These are phyloP conservation scores for baker's yeast (Saccharomyces cerevisiae) DNA, from an alignment of 805 yeast species.

Conservation along the genomic window DNA sequence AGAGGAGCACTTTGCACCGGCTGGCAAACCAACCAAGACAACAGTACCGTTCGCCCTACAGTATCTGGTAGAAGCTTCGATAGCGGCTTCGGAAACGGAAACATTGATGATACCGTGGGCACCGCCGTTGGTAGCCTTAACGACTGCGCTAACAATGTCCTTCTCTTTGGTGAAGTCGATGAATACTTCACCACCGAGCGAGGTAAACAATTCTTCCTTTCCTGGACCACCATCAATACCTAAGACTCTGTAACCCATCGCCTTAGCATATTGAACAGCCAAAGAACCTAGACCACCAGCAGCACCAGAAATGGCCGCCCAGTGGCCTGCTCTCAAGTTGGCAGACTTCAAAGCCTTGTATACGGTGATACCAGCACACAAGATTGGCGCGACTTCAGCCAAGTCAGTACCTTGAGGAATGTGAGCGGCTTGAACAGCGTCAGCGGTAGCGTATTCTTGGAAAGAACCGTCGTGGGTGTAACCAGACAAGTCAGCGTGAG, in stretches of 20 bases:
- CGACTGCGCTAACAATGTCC: slow-evolving; percentile 41
- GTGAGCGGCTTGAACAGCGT: slow-evolving; percentile 54
- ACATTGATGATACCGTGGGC: slow-evolving; percentile 65
- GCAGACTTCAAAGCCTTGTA: slow-evolving; percentile 63
- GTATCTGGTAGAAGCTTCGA: slow-evolving; percentile 42
- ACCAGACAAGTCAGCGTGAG: slow-evolving; percentile 62
- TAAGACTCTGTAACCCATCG: slow-evolving; percentile 64
- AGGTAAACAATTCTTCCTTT: slow-evolving; percentile 45
- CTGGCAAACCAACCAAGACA: slow-evolving; percentile 54
- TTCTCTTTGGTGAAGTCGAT: slow-evolving; percentile 47
- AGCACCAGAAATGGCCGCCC: slow-evolving; percentile 72
- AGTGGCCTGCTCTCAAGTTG: slow-evolving; percentile 51
- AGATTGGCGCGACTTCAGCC: slow-evolving; percentile 51
- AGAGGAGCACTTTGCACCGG: slow-evolving; percentile 39
- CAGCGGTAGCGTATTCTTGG: slow-evolving; percentile 61
- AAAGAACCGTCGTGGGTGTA: slow-evolving; percentile 65
- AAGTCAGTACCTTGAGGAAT: slow-evolving; percentile 49
- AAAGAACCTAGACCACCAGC: slow-evolving; percentile 76
- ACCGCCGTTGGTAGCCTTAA: slow-evolving; percentile 49
- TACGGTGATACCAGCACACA: slow-evolving; percentile 63
- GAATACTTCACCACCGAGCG: slow-evolving; percentile 56
- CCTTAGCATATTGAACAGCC: slow-evolving; percentile 68
- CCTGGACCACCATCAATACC: slow-evolving; percentile 72
- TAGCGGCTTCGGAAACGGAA: slow-evolving; percentile 48
- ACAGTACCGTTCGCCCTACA: slow-evolving; percentile 54